Evolutionary conservation across 768 basidiomycete species (phyloP).

Genomic region (Gelatoporia subvermispora): DNA sequence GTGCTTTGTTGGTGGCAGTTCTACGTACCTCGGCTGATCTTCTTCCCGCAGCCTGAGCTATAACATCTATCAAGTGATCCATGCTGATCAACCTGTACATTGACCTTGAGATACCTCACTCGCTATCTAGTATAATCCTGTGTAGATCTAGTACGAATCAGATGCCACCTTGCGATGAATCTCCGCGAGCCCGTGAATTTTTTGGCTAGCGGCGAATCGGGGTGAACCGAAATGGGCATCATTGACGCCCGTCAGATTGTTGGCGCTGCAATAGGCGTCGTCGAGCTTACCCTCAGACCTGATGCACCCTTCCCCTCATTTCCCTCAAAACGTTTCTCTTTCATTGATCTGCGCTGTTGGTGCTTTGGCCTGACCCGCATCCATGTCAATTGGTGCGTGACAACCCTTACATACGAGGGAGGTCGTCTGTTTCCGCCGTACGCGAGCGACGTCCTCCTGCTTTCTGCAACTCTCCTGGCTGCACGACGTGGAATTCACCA

Average conservation of each 20-base stretch:
- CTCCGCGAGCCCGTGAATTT: too few relatives aligned
- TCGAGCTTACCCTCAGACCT: slow-evolving; percentile 27
- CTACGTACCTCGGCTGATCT: background rate
- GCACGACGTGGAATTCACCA: slow-evolving; percentile 8
- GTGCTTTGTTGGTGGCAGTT: slow-evolving; percentile 21
- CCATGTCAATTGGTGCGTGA: slow-evolving; percentile 22
- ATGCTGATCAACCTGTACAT: slow-evolving; percentile 19
- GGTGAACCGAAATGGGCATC: background rate
- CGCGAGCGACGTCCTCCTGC: slow-evolving; percentile 9
- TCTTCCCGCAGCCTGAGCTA: slow-evolving; percentile 56
- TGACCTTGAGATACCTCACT: slow-evolving; percentile 2
- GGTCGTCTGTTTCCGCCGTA: slow-evolving; percentile 1
- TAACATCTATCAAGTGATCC: slow-evolving; percentile 66
- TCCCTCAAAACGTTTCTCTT: slow-evolving; percentile 10
- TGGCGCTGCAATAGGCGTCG: slow-evolving; percentile 5
- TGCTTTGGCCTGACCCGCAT: slow-evolving; percentile 4
- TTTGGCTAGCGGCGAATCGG: too few relatives aligned
- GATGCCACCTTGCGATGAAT: background rate
- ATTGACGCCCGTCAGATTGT: slow-evolving; percentile 10
- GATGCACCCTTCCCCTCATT: slow-evolving; percentile 21
- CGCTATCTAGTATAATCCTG: background rate
- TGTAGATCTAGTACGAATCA: slow-evolving; percentile 1
- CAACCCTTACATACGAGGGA: background rate
- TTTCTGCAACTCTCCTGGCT: slow-evolving; percentile 17
- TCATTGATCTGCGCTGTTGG: slow-evolving; percentile 3